These are phyloP conservation scores for Pseudozyma flocculosa DNA, from an alignment of 1,284 basidiomycete genomes.

Conservation along the genomic window DNA sequence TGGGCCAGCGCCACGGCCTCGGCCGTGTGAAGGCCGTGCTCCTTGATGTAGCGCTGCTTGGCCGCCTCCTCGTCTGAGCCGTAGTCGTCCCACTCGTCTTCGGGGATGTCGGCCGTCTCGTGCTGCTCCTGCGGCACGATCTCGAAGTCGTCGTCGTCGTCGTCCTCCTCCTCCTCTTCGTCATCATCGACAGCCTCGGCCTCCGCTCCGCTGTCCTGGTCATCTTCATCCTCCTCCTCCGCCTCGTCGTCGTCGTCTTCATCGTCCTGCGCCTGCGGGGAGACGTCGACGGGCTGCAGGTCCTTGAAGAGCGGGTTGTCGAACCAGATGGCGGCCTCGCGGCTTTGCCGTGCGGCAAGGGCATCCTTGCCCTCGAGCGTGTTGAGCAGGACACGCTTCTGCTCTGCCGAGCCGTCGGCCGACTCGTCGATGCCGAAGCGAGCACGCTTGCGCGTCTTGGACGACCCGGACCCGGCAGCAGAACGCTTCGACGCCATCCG, in stretches of 20 bases:
- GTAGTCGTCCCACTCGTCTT: constrained; percentile 78
- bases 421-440: constrained; percentile 3
- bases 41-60: constrained; percentile 72
- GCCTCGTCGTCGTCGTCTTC: constrained; percentile 32
- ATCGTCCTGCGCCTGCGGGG: constrained; percentile 44
- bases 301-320: constrained; percentile 87
- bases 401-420: constrained; percentile 11
- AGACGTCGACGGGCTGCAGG: constrained; percentile 65
- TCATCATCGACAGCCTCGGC: constrained; percentile 51
- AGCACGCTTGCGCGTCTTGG: constrained; percentile 30
- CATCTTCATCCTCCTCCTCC: constrained; percentile 57
- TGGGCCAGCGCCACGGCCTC: constrained; percentile 92
- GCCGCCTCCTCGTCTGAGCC: constrained; percentile 71
- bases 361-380: constrained; percentile 32
- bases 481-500: constrained; percentile 39
- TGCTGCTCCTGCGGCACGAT: constrained; percentile 53
- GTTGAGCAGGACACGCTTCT: constrained; percentile 30
- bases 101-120: constrained; percentile 75
- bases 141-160: constrained; percentile 51
- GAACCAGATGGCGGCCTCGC: constrained; percentile 79
- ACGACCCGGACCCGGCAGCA: constrained; percentile 52
- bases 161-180: constrained; percentile 26
- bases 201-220: constrained; percentile 53
- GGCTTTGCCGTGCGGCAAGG: constrained; percentile 55
- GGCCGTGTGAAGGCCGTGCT: constrained; percentile 80